Evolutionary conservation across 495 filamentous ascomycete genomes (phyloP).

Genomic region (Lasiosphaeria miniovina): DNA sequence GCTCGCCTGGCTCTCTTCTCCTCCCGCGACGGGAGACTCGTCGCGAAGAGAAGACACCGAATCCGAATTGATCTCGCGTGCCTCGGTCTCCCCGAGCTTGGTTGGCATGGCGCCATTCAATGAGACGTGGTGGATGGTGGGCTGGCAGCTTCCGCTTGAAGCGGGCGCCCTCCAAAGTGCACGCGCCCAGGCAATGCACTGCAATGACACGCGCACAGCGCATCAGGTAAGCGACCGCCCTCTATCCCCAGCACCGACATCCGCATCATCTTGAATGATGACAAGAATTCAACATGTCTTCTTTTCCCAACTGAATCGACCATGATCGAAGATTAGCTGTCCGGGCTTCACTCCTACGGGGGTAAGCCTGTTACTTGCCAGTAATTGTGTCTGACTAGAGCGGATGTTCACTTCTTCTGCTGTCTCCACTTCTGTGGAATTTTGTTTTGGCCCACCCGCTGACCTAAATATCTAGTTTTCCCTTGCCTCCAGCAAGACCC

Average conservation of each 20-base stretch:
- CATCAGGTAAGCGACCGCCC: slow-evolving; percentile 22
- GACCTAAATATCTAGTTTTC: slow-evolving; percentile 2
- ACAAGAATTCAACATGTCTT: slow-evolving; percentile 73
- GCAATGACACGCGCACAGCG: background rate
- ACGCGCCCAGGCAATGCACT: background rate
- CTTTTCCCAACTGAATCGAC: slow-evolving; percentile 94
- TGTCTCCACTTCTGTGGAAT: background rate
- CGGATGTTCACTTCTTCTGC: slow-evolving; percentile 9
- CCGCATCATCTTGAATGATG: slow-evolving; percentile 63
- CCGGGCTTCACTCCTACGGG: slow-evolving; percentile 63
- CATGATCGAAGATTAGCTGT: slow-evolving; percentile 75
- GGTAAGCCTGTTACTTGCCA: slow-evolving; percentile 93
- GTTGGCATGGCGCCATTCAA: background rate
- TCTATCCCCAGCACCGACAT: slow-evolving; percentile 7
- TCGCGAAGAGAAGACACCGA: background rate
- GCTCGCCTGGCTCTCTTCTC: background rate
- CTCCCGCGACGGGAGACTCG: background rate
- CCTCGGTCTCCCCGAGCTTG: slow-evolving; percentile 1
- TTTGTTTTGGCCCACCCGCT: slow-evolving; percentile 12
- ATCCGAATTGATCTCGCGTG: background rate
- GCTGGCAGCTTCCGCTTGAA: background rate
- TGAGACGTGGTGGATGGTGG: background rate
- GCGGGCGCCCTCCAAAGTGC: background rate
- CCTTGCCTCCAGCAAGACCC: background rate
- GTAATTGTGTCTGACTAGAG: slow-evolving; percentile 80